Evolutionary conservation across 768 basidiomycete genomes (phyloP).

Genomic region (Gautieria morchelliformis): DNA sequence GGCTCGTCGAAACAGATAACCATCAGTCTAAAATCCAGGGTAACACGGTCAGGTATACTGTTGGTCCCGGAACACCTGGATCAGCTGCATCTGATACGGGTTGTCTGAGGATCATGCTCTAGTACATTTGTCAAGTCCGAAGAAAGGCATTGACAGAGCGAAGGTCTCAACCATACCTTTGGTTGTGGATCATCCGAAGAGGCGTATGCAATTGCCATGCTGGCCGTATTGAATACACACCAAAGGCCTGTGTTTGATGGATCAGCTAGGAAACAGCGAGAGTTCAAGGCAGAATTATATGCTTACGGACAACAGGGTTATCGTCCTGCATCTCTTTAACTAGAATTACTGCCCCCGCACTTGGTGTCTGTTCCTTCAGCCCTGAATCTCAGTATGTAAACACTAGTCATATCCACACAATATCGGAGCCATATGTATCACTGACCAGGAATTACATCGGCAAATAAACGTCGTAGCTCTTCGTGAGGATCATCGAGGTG

Average conservation of each 20-base stretch:
- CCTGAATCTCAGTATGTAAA: not conserved
- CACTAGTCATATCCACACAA: not conserved
- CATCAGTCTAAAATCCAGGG: not conserved
- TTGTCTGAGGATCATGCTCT: constrained; percentile 29
- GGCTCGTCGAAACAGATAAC: too few relatives aligned
- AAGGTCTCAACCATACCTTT: constrained; percentile 34
- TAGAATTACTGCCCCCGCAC: constrained; percentile 56
- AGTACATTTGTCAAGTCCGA: not conserved
- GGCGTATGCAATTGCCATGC: constrained; percentile 72
- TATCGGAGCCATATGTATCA: not conserved
- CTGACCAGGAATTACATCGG: constrained; percentile 44
- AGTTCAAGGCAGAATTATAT: not conserved
- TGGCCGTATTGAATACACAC: constrained; percentile 77
- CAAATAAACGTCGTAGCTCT: constrained; percentile 35
- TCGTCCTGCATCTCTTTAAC: constrained; percentile 33
- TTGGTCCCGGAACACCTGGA: not conserved
- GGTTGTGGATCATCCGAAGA: constrained; percentile 44
- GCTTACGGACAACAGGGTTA: constrained; percentile 21
- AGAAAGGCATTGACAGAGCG: not conserved
- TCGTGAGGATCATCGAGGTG: constrained; percentile 45
- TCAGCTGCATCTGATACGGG: not conserved
- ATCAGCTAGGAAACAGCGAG: not conserved
- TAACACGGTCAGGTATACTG: not conserved
- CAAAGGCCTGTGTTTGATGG: constrained; percentile 44
- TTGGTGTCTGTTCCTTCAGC: constrained; percentile 36